These are phyloP conservation scores for Epichloe brachyelytri DNA, from an alignment of 2,329 filamentous ascomycete species.

Conservation along the genomic window DNA sequence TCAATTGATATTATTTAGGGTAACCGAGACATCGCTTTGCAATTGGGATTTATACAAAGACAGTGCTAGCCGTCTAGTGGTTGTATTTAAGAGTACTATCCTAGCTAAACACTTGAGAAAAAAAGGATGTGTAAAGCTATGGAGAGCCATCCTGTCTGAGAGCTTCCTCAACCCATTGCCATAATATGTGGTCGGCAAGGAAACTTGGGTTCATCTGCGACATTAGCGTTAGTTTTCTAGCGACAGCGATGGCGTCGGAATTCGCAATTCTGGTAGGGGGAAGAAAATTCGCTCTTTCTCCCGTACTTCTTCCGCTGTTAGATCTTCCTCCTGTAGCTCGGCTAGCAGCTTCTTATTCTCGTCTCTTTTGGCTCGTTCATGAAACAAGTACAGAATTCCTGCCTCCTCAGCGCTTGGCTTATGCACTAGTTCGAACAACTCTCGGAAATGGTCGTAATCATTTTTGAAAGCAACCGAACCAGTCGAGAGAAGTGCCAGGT, in stretches of 20 bases:
- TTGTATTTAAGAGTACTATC: no score
- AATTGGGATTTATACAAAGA: no score
- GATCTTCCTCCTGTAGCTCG: not conserved
- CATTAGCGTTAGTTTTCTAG: not conserved
- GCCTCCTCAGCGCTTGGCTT: not conserved
- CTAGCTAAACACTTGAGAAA: no score
- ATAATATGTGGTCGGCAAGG: not conserved
- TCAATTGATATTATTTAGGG: no score
- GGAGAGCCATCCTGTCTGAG: not conserved
- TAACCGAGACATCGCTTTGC: no score
- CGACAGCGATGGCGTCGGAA: not conserved
- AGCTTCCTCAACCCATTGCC: not conserved
- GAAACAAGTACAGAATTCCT: no score
- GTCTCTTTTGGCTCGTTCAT: not conserved
- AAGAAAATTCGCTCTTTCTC: not conserved
- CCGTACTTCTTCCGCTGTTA: not conserved
- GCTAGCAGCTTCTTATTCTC: not conserved
- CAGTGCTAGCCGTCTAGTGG: no score
- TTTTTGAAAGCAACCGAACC: not conserved
- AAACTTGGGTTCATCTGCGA: not conserved
- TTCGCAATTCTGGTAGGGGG: not conserved
- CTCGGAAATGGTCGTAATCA: not conserved
- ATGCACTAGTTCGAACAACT: not conserved
- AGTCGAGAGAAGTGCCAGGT: not conserved
- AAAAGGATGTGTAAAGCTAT: no score